Evolutionary conservation across 176 grass and related monocot species (phyloP), one percentile per base, ranked within the genome.

Genomic region (Puccinellia tenuiflora): DNA sequence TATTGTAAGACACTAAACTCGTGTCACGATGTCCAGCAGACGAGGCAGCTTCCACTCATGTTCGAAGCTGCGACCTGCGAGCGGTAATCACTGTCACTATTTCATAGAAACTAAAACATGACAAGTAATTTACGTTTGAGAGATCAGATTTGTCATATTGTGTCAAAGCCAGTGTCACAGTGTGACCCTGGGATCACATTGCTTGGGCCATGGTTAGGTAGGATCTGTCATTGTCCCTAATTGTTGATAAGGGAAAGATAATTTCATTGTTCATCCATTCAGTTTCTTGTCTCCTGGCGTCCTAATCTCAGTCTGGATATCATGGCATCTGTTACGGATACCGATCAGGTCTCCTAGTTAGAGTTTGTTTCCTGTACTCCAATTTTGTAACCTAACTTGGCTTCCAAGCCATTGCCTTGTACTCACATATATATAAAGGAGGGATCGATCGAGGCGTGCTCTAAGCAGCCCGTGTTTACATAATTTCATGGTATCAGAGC

Each of bases 1-100:
- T 92, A 9, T 90, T 90, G 90, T 92, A 92, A 90, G 87, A 46
- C n/a, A n/a, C n/a, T n/a, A 65, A 96, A 57, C 48, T 84, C 88
- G 1, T 97, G 94, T 45, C 89, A 33, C 68, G 29, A 97, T 89
- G 85, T 88, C 82, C 22, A 88, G 61, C 77, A 87, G 59, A 48
- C 82, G 76, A 75, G 85, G 81, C 38, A 71, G 77, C 60, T 75
- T 85, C 81, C 89, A 75, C 47, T 78, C 85, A 1, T 78, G 9
- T 25, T 47, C 71, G 7, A 94, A 97, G 60, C 83, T 73, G 24
- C 79, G 40, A 97, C 53, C 83, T 73, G 24, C 79, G 40, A 78
- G 55, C 29, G 91, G 91, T 97, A 84, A 81, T 81, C 56, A 55
- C 39, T 53, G 31, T 59, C 38, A 48, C 42, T 54, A 43, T 73